Percentiles rank a stretch among this genome's conserved stretches.
Evolutionary conservation across 352 stramenopile species (phyloP).

Genomic region (Pythium rishiriense): DNA sequence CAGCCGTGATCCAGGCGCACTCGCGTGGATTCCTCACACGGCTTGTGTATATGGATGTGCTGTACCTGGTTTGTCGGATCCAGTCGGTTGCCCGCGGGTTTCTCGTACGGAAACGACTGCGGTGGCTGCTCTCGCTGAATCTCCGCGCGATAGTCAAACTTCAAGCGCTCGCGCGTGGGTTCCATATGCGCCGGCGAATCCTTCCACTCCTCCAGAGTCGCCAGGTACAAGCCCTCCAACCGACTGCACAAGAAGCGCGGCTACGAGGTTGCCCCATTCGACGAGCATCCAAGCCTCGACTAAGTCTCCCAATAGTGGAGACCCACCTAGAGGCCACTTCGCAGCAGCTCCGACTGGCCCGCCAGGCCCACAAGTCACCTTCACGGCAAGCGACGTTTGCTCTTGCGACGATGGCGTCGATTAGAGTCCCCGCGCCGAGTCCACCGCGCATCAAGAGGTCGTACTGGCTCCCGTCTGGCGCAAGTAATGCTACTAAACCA

Average conservation of each 20-base stretch:
- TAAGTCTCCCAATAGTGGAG: not conserved
- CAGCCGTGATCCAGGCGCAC: slow-evolving; percentile 56
- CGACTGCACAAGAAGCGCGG: not conserved
- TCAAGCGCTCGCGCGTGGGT: slow-evolving; percentile 33
- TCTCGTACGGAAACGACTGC: slow-evolving; percentile 54
- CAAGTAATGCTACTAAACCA: slow-evolving; percentile 1
- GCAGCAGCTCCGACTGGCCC: not conserved
- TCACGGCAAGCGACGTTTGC: slow-evolving; percentile 5
- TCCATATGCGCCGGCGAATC: slow-evolving; percentile 5
- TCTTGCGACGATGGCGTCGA: slow-evolving; percentile 22
- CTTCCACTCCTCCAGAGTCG: not conserved
- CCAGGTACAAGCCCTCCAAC: not conserved
- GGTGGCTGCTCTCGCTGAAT: slow-evolving; percentile 48
- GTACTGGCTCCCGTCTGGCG: slow-evolving; percentile 67
- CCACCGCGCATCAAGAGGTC: slow-evolving; percentile 48
- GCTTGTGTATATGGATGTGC: slow-evolving; percentile 78
- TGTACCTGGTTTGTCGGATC: slow-evolving; percentile 81
- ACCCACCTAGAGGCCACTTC: not conserved
- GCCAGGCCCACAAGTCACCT: not conserved
- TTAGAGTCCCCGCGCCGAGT: slow-evolving; percentile 15
- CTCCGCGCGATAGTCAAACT: slow-evolving; percentile 46
- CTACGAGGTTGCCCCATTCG: not conserved
- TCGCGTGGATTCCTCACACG: slow-evolving; percentile 57
- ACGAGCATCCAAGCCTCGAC: not conserved
- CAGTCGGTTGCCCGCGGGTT: slow-evolving; percentile 68